Evolutionary conservation across 805 yeast genomes (phyloP), one percentile per base, ranked within the genome.

Genomic region (Maudiozyma bulderi): DNA sequence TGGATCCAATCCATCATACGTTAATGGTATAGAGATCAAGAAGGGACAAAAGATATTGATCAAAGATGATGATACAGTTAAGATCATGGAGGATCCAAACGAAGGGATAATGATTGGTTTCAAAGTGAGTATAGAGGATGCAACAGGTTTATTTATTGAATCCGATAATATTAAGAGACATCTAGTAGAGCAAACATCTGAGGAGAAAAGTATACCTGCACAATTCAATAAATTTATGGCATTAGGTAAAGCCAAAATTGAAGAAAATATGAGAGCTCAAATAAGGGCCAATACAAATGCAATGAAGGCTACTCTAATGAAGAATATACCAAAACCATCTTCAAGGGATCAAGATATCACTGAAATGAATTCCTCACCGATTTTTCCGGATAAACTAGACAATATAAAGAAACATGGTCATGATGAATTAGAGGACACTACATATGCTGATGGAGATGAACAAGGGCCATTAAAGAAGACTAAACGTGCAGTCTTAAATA

Each of bases 1-100:
- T 52, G 84, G 93, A 49, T 79, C 95, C 0, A 90, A 89, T 64
- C 83, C 86, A 2, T 85, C 96, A 60, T 78, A 72, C 56, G 75
- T 90, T 7, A 86, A 88, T 57, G 76, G 76, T 7, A 64, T 68
- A 7, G 73, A 73, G 45, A 61, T 86, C 43, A 83, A 84, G 0
- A 78, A 79, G 51, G 83, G 84, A 2, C 72, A 76, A 33, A 86
- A 86, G 56, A 74, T 73, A 0, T 73, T 78, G 47, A 58, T 90
- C 0, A 78, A 72, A 57, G 72, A 83, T 52, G 84, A 84, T 0
- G 96, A 88, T 62, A 71, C 67, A 33, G 64, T 89, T 5, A 79
- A 79, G 57, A 68, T 88, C 15, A 82, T 88, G 54, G 73, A 75
- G 48, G 95, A 87, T 61, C 74, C 67, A 28, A 68, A 70, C 6